Percentiles rank a stretch among this genome's conserved stretches.
Conservation (phyloP, 164 flowering plant species). For the Magnolia kwangsiensis region DNA sequence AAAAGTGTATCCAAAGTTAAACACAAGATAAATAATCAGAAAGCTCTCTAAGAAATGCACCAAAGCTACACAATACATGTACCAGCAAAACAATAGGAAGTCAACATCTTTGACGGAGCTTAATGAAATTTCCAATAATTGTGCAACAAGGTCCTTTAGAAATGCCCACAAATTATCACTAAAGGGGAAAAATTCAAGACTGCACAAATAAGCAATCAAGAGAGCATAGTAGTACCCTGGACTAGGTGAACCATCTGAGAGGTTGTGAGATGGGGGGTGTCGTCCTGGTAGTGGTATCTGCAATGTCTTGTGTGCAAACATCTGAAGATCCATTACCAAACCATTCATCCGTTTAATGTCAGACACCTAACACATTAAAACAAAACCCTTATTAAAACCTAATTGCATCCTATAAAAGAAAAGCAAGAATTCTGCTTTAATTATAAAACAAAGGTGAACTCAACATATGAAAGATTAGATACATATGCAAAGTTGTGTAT, state of each 20-base stretch:
- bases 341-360: slow-evolving; percentile 85
- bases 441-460: background rate
- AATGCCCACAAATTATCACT: background rate
- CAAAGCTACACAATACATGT: background rate
- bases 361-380: slow-evolving; percentile 51
- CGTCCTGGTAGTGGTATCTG: slow-evolving; percentile 80
- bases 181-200: background rate
- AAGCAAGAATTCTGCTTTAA: background rate
- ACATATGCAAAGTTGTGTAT: too few species aligned
- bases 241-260: slow-evolving; percentile 39
- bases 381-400: background rate
- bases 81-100: background rate
- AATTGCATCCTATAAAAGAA: background rate
- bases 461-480: too few species aligned
- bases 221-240: slow-evolving; percentile 35
- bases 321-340: slow-evolving; percentile 82
- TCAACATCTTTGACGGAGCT: background rate
- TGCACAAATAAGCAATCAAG: background rate
- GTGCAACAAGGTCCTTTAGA: background rate
- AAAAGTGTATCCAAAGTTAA: background rate
- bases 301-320: slow-evolving; percentile 84
- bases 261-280: slow-evolving; percentile 73
- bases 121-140: background rate
- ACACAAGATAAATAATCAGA: background rate
- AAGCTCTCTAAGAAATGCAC: background rate